Percentiles rank a stretch among this genome's conserved stretches.
Conservation (phyloP, 2,329 filamentous ascomycete genomes). For the Aureobasidium sp. region DNA sequence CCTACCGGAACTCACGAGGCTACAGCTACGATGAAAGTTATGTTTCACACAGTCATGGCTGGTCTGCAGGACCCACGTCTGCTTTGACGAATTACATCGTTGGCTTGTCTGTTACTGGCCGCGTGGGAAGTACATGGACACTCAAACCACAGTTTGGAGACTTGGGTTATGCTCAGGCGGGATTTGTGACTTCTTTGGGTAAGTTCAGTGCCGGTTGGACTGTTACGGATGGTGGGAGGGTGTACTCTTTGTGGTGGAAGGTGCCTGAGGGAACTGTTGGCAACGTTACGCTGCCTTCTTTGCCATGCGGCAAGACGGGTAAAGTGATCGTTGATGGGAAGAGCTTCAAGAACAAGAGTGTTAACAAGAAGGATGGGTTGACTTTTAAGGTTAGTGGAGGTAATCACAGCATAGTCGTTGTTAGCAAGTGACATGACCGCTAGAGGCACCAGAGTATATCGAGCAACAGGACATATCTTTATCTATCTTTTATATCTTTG, state of each 20-base stretch:
- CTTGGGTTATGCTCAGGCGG: conserved; percentile 34
- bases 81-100: conserved; percentile 36
- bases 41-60: conserved; percentile 24
- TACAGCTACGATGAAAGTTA: conserved; percentile 23
- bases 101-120: conserved; percentile 34
- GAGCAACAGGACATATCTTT: too few species aligned
- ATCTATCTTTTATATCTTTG: too few species aligned
- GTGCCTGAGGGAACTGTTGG: conserved; percentile 27
- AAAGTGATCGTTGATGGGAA: conserved; percentile 3
- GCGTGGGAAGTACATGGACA: conserved; percentile 34
- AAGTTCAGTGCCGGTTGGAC: conserved; percentile 32
- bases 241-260: conserved; percentile 18
- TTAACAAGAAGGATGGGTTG: neutral
- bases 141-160: conserved; percentile 38
- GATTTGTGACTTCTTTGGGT: conserved; percentile 39
- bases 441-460: neutral
- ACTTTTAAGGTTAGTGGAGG: neutral
- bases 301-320: conserved; percentile 1
- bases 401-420: neutral
- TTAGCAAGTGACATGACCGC: neutral
- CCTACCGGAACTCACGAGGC: conserved; percentile 34
- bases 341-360: conserved; percentile 3
- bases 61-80: conserved; percentile 31
- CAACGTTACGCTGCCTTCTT: conserved; percentile 22
- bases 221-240: conserved; percentile 16